Evolutionary conservation across 129 eudicot species (phyloP), one percentile per base, ranked within the genome.

Genomic region (Helichrysum umbraculigerum): DNA sequence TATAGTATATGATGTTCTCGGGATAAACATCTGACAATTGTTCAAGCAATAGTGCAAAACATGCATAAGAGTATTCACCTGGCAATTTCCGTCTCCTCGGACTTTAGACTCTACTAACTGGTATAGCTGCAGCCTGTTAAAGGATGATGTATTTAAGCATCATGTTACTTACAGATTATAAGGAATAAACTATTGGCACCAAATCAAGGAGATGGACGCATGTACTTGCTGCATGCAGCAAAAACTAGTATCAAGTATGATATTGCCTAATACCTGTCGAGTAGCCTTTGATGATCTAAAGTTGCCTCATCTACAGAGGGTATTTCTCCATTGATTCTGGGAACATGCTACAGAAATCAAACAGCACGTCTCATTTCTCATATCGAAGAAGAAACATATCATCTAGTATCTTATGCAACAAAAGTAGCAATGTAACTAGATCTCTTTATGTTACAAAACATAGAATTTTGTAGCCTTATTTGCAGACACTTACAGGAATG

Each of bases 1-100:
- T 51, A 66, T 72, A 34, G 56, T 37, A 34, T 32, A 56, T 51
- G 37, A 51, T 47, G 62, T 50, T 76, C 67, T 76, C 50, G 7
- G 22, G 39, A 39, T 67, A 19, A 54, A 52, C 76, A 52, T 30
- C 2, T 54, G 5, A 56, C 56, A 71, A 32, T 4, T 51, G n/a
- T 71, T 32, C 35, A 22, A 28, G 60, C 54, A 41, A 41, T 25
- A 25, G 28, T 25, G 47, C 47, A 58, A 57, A 44, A 57, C 61
- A 59, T 69, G 35, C 68, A 60, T 47, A 72, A 25, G 61, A 74
- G 64, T 57, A 78, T 77, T 82, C 42, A 86, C 98, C 98, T 93
- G 98, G 73, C 98, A 93, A 78, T 93, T 93, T 15, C 98, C 98
- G 71, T 93, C 98, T 5, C 98, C 96, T 57, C 42, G 94, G 80